Base-by-base conservation (phyloP, 1,139 yeast species). In the Nakaseomyces nivariensis region DNA sequence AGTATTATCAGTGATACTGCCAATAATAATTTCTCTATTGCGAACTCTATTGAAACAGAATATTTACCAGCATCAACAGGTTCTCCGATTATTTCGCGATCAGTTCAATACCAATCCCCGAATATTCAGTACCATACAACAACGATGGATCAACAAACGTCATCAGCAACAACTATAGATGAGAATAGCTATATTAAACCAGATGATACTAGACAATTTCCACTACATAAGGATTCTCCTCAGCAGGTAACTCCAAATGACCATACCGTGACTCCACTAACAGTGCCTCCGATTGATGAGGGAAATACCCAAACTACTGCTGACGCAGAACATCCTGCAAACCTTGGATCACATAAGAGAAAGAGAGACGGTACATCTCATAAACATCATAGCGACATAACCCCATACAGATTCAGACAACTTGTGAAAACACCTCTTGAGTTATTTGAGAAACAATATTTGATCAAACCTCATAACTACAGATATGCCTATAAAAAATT, bases 401-500 rank as follows among this genome's bases (percentile, higher is more conserved):
- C 83, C 4, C 87, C 87, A 3, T 66, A 80, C 50, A 72, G 76
- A 9, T 71, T 81, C 49, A 77, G 84, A 54, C 82, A 81, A 58
- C 66, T 80, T 36, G 78, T 81, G 54, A 81, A 79, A 59, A 73
- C 77, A 1, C 85, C 85, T 0, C 79, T 78, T 55, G 89, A 82
- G 59, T 78, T 83, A 44, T 82, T 81, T 59, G 56, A 66, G 7
- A 70, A 79, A 37, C 75, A 74, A 54, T 69, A 74, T 45, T 72
- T 77, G 44, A 56, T 62, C 4, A 73, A 75, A 48, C 77, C 83
- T 43, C 82, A 81, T 58, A 82, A 82, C 61, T 82, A 83, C 56
- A 86, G 86, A 5, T 74, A 73, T 57, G 83, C 85, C 37, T 82
- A 82, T 60, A 85, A 78, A 63, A 78, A 80, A 32, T 68, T 83